phyloP scores from a whole-genome alignment of 2,329 filamentous ascomycete species.

The Exophiala lecanii-corni region DNA sequence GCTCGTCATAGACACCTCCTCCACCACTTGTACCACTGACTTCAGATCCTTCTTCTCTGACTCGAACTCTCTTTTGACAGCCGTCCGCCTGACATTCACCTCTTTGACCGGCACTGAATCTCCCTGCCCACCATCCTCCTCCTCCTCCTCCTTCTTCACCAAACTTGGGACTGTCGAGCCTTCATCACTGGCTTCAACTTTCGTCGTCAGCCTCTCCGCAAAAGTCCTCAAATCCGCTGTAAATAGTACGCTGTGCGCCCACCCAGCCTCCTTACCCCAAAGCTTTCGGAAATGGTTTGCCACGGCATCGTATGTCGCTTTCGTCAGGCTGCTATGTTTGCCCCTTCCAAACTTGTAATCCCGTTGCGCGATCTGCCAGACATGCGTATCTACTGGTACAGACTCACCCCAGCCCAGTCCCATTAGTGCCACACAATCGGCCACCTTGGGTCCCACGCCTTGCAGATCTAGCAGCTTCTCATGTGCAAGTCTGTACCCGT shows the following conservation, averaged over 20 bases:
- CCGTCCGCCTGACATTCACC: slow-evolving; percentile 10
- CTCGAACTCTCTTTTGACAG: slow-evolving; percentile 22
- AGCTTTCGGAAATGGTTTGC: slow-evolving; percentile 82
- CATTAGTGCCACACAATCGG: slow-evolving; percentile 95
- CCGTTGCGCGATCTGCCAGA: slow-evolving; percentile 95
- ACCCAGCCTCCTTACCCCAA: slow-evolving; percentile 92
- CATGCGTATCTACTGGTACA: slow-evolving; percentile 94
- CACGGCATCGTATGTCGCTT: slow-evolving; percentile 81
- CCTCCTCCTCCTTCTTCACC: slow-evolving; percentile 30
- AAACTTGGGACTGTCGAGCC: slow-evolving; percentile 31
- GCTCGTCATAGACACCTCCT: slow-evolving; percentile 17
- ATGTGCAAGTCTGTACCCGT: slow-evolving; percentile 75
- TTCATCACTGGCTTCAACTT: slow-evolving; percentile 35
- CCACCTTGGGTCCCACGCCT: slow-evolving; percentile 93
- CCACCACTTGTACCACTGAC: slow-evolving; percentile 18
- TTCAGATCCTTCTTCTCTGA: slow-evolving; percentile 10
- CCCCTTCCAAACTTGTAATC: slow-evolving; percentile 89
- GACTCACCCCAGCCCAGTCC: slow-evolving; percentile 93
- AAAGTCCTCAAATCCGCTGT: slow-evolving; percentile 88
- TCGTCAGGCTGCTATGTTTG: slow-evolving; percentile 80
- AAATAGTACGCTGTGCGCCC: slow-evolving; percentile 96
- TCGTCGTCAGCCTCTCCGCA: slow-evolving; percentile 56
- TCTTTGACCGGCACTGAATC: slow-evolving; percentile 15
- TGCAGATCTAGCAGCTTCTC: slow-evolving; percentile 71
- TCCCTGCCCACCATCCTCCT: slow-evolving; percentile 26